A percentile compares a stretch with the other conserved stretches of the same genome.
These are phyloP conservation scores for Botryotinia narcissicola DNA, from an alignment of 2,329 filamentous ascomycete species.

Conservation along the genomic window DNA sequence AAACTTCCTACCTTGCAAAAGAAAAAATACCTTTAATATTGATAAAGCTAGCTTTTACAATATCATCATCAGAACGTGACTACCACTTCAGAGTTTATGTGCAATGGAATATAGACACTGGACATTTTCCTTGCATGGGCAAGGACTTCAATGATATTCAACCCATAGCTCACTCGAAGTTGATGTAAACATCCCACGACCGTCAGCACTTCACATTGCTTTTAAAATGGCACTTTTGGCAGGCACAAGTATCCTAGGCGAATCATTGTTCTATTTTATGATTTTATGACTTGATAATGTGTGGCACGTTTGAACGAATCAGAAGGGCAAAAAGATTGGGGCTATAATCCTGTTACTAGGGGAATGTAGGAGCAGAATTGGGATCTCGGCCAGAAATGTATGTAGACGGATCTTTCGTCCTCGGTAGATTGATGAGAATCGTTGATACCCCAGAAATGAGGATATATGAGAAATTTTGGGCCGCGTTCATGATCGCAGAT, in stretches of 20 bases:
- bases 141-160: neutral
- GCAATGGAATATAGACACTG: neutral
- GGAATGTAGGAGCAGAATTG: neutral
- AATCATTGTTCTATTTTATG: neutral
- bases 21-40: neutral
- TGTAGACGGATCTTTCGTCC: neutral
- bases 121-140: neutral
- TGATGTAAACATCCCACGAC: neutral
- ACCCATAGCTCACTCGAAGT: neutral
- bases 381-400: neutral
- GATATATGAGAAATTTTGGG: neutral
- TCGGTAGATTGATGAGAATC: neutral
- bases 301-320: neutral
- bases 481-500: neutral
- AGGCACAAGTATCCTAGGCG: neutral
- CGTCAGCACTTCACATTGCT: neutral
- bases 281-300: neutral
- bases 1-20: neutral
- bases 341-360: neutral
- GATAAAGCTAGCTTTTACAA: neutral
- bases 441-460: neutral
- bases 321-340: neutral
- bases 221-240: neutral
- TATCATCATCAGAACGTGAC: neutral
- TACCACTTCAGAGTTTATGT: neutral